Percentiles rank a stretch among this genome's conserved stretches.
phyloP scores from a whole-genome alignment of 345 rosid genomes.

The Heritiera fomes region DNA sequence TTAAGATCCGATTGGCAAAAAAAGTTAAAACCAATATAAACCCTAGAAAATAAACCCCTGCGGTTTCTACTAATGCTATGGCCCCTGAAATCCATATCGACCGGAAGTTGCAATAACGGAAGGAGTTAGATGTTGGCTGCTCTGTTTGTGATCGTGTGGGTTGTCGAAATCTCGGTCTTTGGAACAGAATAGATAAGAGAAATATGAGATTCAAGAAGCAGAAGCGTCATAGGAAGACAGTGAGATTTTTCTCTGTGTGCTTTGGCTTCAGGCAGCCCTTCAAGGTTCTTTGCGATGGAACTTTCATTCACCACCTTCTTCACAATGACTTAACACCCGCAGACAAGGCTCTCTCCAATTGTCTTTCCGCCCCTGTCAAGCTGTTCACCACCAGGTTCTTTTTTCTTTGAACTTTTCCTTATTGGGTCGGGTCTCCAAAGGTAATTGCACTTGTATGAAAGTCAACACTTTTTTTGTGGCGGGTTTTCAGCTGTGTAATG shows the following conservation, averaged over 20 bases:
- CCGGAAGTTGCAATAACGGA: too few relatives aligned
- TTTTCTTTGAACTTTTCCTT: not conserved
- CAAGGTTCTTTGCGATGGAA: conserved; percentile 85
- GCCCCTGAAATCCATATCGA: too few relatives aligned
- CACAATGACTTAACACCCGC: conserved; percentile 56
- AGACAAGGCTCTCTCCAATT: conserved; percentile 59
- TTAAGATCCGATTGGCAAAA: too few relatives aligned
- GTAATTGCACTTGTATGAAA: not conserved
- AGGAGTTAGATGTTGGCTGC: not conserved
- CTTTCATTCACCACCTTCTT: conserved; percentile 75
- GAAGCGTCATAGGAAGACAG: conserved; percentile 70
- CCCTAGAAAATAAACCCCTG: too few relatives aligned
- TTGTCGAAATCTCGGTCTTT: not conserved
- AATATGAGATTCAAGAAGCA: conserved; percentile 82
- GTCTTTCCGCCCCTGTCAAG: conserved; percentile 73
- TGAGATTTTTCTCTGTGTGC: conserved; percentile 71
- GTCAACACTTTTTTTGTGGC: not conserved
- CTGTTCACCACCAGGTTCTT: conserved; percentile 81
- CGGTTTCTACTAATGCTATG: too few relatives aligned
- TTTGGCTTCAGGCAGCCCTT: conserved; percentile 77
- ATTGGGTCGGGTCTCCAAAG: not conserved
- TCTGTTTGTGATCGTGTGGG: not conserved
- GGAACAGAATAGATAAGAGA: not conserved
- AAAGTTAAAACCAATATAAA: too few relatives aligned
- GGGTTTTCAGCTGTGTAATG: conserved; percentile 54